Conservation (phyloP, 2,329 filamentous ascomycete genomes). For the Fulvia fulva region DNA sequence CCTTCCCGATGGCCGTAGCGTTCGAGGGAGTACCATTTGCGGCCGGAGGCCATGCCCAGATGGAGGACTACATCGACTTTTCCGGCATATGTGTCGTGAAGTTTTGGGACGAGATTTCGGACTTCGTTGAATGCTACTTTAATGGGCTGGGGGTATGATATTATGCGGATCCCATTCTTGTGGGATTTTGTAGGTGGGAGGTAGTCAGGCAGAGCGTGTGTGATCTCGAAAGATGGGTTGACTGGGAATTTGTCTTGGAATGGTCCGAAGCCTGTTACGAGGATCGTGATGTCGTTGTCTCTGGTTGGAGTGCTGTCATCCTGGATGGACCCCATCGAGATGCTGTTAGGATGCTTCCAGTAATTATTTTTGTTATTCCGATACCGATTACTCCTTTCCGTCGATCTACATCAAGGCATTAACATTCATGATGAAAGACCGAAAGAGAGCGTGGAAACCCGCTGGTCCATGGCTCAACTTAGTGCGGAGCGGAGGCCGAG, state of each 20-base stretch:
- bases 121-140: conserved; percentile 68
- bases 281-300: conserved; percentile 33
- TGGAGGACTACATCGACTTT: conserved; percentile 67
- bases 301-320: conserved; percentile 2
- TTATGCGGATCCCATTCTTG: conserved; percentile 54
- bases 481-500: background rate
- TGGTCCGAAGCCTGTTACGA: conserved; percentile 50
- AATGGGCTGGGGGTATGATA: conserved; percentile 63
- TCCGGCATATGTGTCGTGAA: conserved; percentile 51
- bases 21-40: conserved; percentile 67
- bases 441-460: background rate
- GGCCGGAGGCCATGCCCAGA: conserved; percentile 71
- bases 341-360: background rate
- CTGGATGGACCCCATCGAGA: conserved; percentile 8
- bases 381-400: background rate
- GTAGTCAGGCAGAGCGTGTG: conserved; percentile 60
- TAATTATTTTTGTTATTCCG: background rate
- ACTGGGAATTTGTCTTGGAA: conserved; percentile 66
- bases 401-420: background rate
- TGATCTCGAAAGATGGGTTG: conserved; percentile 81
- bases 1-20: conserved; percentile 65
- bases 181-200: conserved; percentile 45
- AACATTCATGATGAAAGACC: background rate
- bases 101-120: conserved; percentile 57
- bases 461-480: background rate